Evolutionary conservation across 2,329 filamentous ascomycete genomes (phyloP).

Genomic region (Podosphaera aphanis): DNA sequence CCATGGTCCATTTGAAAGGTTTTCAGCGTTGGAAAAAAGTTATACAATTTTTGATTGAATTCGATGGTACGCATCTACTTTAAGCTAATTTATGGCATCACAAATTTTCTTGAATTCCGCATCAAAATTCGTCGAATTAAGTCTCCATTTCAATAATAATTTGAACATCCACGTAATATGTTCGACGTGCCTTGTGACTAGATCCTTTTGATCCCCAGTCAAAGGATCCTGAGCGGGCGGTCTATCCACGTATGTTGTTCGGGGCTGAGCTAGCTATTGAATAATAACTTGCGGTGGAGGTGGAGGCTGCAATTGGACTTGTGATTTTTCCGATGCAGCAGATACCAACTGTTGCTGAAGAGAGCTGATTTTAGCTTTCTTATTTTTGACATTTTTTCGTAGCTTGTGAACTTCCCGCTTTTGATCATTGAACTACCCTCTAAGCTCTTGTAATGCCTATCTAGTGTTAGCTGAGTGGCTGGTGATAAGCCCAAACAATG

Average conservation of each 20-base stretch:
- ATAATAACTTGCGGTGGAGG: neutral
- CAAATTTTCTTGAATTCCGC: neutral
- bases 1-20: neutral
- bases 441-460: neutral
- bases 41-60: neutral
- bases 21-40: neutral
- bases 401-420: neutral
- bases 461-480: neutral
- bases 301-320: neutral
- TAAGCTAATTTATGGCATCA: neutral
- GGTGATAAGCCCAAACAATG: neutral
- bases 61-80: neutral
- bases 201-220: neutral
- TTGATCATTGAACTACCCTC: neutral
- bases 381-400: neutral
- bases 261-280: neutral
- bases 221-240: neutral
- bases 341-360: neutral
- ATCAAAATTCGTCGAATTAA: neutral
- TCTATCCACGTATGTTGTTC: neutral
- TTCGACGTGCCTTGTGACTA: neutral
- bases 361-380: neutral
- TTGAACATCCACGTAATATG: neutral
- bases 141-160: neutral
- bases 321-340: neutral